phyloP scores from a whole-genome alignment of 2,329 filamentous ascomycete species.

The Mycogone perniciosa region DNA sequence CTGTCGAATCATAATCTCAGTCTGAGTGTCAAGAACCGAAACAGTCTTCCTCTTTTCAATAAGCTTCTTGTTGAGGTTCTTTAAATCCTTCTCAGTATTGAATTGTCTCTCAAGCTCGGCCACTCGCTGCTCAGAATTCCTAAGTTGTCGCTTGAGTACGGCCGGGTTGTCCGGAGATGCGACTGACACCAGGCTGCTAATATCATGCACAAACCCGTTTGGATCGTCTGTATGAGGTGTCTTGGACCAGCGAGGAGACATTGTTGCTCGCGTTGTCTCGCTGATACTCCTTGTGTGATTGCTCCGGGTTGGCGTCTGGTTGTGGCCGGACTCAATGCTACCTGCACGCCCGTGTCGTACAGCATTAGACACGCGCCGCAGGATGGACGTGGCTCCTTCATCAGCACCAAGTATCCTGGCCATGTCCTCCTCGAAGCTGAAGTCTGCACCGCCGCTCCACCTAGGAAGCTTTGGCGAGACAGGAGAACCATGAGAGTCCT shows the following conservation, averaged over 20 bases:
- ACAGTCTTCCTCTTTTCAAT: slow-evolving; percentile 94
- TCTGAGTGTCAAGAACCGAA: slow-evolving; percentile 86
- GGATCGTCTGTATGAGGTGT: slow-evolving; percentile 56
- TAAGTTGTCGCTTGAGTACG: slow-evolving; percentile 66
- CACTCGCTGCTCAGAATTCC: slow-evolving; percentile 76
- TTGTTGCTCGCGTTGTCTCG: slow-evolving; percentile 58
- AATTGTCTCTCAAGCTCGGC: slow-evolving; percentile 82
- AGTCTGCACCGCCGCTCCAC: slow-evolving; percentile 76
- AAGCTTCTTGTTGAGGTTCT: slow-evolving; percentile 78
- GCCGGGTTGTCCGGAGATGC: slow-evolving; percentile 60
- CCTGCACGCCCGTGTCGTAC: slow-evolving; percentile 88
- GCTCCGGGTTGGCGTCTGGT: slow-evolving; percentile 28
- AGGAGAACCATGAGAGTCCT: slow-evolving; percentile 33
- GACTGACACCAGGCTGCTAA: slow-evolving; percentile 65
- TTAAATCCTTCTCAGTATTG: slow-evolving; percentile 55
- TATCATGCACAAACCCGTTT: slow-evolving; percentile 47
- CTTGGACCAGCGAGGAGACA: slow-evolving; percentile 64
- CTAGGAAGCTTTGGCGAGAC: slow-evolving; percentile 62
- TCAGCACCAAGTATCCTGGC: slow-evolving; percentile 77
- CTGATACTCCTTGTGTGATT: slow-evolving; percentile 58
- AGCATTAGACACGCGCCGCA: slow-evolving; percentile 86
- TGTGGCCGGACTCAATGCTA: slow-evolving; percentile 58
- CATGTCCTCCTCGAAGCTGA: slow-evolving; percentile 95
- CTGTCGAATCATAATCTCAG: slow-evolving; percentile 91
- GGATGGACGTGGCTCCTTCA: slow-evolving; percentile 69